Percentiles rank a stretch among this genome's conserved stretches.
Conservation (phyloP, 2,329 filamentous ascomycete genomes). For the Fusarium pseudograminearum region DNA sequence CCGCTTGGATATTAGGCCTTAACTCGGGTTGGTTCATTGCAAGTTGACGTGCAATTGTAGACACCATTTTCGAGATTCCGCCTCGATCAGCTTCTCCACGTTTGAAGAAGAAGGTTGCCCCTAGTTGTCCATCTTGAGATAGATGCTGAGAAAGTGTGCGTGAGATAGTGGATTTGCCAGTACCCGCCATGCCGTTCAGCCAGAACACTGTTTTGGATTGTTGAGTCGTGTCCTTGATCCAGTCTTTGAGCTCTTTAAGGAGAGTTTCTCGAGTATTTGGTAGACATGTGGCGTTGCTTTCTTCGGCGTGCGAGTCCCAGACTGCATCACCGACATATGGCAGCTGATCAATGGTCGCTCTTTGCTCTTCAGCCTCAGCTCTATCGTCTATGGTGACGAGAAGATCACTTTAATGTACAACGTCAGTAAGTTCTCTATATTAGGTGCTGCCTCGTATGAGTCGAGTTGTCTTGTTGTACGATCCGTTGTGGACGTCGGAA, state of each 20-base stretch:
- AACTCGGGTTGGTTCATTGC: fast-evolving
- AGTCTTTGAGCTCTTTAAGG: fast-evolving
- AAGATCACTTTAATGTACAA: background rate
- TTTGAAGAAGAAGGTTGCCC: slow-evolving; percentile 59
- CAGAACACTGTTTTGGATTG: background rate
- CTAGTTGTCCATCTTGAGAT: slow-evolving; percentile 17
- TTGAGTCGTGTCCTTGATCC: background rate
- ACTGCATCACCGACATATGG: background rate
- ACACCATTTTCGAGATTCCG: fast-evolving
- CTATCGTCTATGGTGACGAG: background rate
- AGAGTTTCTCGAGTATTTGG: background rate
- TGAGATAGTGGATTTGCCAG: slow-evolving; percentile 41
- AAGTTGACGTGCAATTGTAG: background rate
- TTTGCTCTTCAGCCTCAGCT: background rate
- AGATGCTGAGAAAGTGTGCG: slow-evolving; percentile 53
- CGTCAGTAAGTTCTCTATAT: background rate
- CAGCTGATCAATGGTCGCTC: background rate
- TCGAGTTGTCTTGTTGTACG: background rate
- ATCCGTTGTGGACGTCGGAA: fast-evolving
- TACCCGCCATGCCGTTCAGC: background rate
- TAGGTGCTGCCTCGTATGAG: background rate
- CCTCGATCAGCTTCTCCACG: slow-evolving; percentile 44
- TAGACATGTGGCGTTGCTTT: background rate
- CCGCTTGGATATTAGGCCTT: fast-evolving
- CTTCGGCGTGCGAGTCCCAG: background rate